Evolutionary conservation across 139 green algal genomes (phyloP).

Genomic region (Volvox reticuliferus): DNA sequence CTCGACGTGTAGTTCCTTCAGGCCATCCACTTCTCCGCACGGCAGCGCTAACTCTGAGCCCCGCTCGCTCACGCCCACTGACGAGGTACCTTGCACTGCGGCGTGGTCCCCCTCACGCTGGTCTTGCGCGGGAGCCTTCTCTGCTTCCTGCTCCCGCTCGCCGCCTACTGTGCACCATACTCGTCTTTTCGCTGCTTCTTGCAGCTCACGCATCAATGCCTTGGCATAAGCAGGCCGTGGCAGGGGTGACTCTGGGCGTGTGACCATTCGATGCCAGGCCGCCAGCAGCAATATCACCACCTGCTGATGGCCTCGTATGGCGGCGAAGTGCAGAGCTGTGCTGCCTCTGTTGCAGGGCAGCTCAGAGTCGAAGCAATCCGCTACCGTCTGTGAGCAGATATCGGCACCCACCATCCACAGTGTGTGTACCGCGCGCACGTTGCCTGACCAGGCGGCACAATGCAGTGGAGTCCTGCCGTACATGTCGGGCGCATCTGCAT

Average conservation of each 20-base stretch:
- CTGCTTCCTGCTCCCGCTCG: too few relatives aligned
- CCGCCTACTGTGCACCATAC: too few relatives aligned
- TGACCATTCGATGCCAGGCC: conserved; percentile 26
- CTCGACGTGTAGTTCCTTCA: too few relatives aligned
- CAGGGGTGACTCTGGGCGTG: not conserved
- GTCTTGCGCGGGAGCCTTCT: too few relatives aligned
- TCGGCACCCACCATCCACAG: conserved; percentile 46
- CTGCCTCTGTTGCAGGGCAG: conserved; percentile 58
- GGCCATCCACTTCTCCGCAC: too few relatives aligned
- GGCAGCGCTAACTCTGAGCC: too few relatives aligned
- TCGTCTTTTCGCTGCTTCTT: too few relatives aligned
- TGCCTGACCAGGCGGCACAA: conserved; percentile 50
- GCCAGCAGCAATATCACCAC: conserved; percentile 44
- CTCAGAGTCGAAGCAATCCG: conserved; percentile 53
- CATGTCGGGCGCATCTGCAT: not conserved
- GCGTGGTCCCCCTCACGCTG: too few relatives aligned
- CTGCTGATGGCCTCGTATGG: conserved; percentile 51
- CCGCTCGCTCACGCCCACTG: too few relatives aligned
- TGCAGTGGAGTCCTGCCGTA: conserved; percentile 54
- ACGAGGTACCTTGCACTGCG: too few relatives aligned
- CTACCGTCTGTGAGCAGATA: conserved; percentile 25
- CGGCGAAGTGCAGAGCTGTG: conserved; percentile 55
- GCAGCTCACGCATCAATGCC: too few relatives aligned
- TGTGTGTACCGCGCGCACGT: conserved; percentile 19
- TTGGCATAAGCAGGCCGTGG: not conserved